These are phyloP conservation scores for Bullera alba DNA, from an alignment of 768 basidiomycete genomes.

Conservation along the genomic window DNA sequence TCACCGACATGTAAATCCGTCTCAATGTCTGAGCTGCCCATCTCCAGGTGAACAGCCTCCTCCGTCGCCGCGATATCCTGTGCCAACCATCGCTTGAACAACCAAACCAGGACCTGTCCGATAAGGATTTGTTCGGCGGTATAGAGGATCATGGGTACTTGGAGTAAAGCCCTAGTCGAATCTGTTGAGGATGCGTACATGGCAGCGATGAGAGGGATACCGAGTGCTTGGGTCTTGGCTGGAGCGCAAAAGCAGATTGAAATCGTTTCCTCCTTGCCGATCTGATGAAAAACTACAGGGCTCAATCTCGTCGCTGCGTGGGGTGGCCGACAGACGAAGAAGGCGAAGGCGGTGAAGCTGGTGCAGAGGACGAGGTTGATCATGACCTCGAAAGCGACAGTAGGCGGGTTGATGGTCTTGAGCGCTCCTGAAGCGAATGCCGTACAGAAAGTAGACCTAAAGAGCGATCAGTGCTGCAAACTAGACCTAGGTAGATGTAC, in stretches of 20 bases:
- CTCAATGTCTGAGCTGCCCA: no score
- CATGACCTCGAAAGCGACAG: constrained; percentile 19
- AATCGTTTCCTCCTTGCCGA: constrained; percentile 8
- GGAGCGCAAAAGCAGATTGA: constrained; percentile 19
- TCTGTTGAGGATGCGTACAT: constrained; percentile 28
- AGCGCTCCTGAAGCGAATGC: constrained; percentile 16
- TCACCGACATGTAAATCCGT: no score
- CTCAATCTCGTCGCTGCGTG: neutral
- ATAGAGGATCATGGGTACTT: constrained; percentile 39
- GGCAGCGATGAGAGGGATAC: constrained; percentile 30
- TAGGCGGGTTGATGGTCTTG: constrained; percentile 1
- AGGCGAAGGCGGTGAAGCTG: constrained; percentile 11
- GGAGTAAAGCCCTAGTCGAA: constrained; percentile 17
- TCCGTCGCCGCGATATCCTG: no score
- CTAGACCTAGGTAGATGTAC: no score
- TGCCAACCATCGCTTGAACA: constrained; percentile 29
- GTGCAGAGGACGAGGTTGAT: constrained; percentile 26
- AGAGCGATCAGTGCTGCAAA: neutral
- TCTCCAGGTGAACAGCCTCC: no score
- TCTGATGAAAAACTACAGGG: constrained; percentile 5
- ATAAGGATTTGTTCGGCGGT: constrained; percentile 36
- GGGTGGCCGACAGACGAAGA: constrained; percentile 13
- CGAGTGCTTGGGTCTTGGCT: constrained; percentile 26
- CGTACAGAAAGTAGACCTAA: constrained; percentile 18
- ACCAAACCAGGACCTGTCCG: constrained; percentile 26